Percentiles rank a stretch among this genome's conserved stretches.
These are phyloP conservation scores for Fraxinus dipetala DNA, from an alignment of 305 asterid species.

Conservation along the genomic window DNA sequence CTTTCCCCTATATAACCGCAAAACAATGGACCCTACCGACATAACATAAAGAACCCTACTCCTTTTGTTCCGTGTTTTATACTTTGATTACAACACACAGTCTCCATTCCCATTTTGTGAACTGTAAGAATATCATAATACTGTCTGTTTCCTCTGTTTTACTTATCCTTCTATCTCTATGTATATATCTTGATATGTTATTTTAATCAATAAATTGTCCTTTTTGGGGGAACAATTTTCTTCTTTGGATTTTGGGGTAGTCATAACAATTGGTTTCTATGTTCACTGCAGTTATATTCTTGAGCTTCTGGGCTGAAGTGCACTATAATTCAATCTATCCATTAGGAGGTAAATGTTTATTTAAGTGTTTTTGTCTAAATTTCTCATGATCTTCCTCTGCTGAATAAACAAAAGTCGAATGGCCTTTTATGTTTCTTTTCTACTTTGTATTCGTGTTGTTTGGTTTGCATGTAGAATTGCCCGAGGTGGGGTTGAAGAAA, in stretches of 20 bases:
- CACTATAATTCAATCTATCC: slow-evolving; percentile 95
- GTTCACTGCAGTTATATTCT: slow-evolving; percentile 64
- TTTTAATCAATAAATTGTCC: neutral
- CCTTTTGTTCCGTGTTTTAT: neutral
- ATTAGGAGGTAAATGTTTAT: slow-evolving; percentile 54
- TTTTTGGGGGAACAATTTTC: neutral
- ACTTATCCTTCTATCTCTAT: neutral
- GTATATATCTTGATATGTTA: neutral
- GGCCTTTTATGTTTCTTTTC: neutral
- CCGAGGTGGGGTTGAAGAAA: slow-evolving; percentile 43
- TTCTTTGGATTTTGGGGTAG: neutral
- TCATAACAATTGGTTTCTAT: neutral
- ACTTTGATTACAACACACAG: neutral
- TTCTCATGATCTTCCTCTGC: neutral
- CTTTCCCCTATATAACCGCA: neutral
- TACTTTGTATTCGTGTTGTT: neutral
- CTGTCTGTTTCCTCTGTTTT: neutral
- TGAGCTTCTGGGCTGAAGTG: slow-evolving; percentile 98
- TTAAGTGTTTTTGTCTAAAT: neutral
- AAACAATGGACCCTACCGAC: neutral
- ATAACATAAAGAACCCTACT: neutral
- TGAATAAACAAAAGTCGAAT: neutral
- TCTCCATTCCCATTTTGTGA: neutral
- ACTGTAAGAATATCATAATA: neutral
- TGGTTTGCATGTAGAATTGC: slow-evolving; percentile 45